Evolutionary conservation across 371 early-diverging fungal species (phyloP).

Genomic region (Mortierella sp.): DNA sequence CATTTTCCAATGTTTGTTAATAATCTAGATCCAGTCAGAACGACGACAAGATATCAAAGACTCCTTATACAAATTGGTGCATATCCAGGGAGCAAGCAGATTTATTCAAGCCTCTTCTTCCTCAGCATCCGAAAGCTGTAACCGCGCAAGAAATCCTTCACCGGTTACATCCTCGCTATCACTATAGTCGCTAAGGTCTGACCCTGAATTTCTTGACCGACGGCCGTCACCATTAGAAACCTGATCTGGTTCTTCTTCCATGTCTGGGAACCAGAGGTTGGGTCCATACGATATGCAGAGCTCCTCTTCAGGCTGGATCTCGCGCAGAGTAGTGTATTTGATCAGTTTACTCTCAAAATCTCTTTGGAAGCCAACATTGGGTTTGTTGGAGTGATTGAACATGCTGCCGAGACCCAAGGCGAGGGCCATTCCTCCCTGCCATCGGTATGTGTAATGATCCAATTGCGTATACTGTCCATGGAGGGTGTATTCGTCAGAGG

Average conservation of each 20-base stretch:
- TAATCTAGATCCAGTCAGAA: too few species aligned
- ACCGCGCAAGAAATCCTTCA: conserved; percentile 27
- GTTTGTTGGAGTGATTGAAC: conserved; percentile 74
- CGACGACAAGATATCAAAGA: too few species aligned
- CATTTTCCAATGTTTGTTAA: too few species aligned
- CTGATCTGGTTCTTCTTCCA: conserved; percentile 23
- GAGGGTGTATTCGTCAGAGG: conserved; percentile 64
- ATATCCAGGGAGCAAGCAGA: too few species aligned
- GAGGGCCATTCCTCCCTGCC: conserved; percentile 74
- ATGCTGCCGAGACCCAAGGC: conserved; percentile 79
- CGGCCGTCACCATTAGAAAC: neutral
- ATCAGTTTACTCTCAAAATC: conserved; percentile 68
- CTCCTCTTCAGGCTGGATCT: conserved; percentile 70
- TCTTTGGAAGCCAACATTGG: conserved; percentile 76
- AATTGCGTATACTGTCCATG: conserved; percentile 73
- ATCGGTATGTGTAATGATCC: conserved; percentile 79
- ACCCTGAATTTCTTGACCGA: neutral
- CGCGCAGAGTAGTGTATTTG: conserved; percentile 67
- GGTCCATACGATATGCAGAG: conserved; percentile 79
- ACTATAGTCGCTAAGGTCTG: conserved; percentile 4
- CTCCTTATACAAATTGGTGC: too few species aligned
- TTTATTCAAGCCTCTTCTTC: conserved; percentile 4
- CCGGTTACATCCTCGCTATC: conserved; percentile 43
- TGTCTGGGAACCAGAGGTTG: conserved; percentile 76
- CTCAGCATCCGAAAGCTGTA: conserved; percentile 31